Percentiles rank a stretch among this genome's conserved stretches.
phyloP scores from a whole-genome alignment of 1,284 basidiomycete genomes.

The Peniophora sp. region DNA sequence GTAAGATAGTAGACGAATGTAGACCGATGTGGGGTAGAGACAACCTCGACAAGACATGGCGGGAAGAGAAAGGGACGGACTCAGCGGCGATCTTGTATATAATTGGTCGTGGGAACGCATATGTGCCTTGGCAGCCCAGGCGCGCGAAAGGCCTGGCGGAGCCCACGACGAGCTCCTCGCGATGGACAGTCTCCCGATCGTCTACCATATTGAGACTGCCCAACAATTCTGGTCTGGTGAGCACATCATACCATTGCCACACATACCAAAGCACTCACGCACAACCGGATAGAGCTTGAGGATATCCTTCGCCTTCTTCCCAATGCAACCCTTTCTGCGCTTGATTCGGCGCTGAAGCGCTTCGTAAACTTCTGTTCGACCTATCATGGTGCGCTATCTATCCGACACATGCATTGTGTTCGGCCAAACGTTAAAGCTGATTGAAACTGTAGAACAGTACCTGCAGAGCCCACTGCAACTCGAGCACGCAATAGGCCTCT shows the following conservation, averaged over 20 bases:
- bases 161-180: neutral
- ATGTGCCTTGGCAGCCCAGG: neutral
- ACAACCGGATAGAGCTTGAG: slow-evolving; percentile 70
- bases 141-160: neutral
- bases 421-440: neutral
- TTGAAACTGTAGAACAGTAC: slow-evolving; percentile 58
- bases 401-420: neutral
- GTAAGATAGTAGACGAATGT: too few relatives aligned
- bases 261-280: slow-evolving; percentile 2
- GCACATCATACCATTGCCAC: slow-evolving; percentile 18
- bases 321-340: slow-evolving; percentile 58
- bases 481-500: slow-evolving; percentile 66
- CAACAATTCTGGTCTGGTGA: slow-evolving; percentile 83
- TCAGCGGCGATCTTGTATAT: neutral
- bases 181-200: slow-evolving; percentile 50
- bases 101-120: neutral
- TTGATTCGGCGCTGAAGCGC: slow-evolving; percentile 73
- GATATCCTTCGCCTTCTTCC: slow-evolving; percentile 67
- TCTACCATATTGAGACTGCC: slow-evolving; percentile 73
- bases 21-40: too few relatives aligned
- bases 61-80: too few relatives aligned
- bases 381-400: slow-evolving; percentile 61
- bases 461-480: slow-evolving; percentile 76
- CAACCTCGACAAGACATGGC: too few relatives aligned
- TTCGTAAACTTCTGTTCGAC: slow-evolving; percentile 74